These are phyloP conservation scores for Metschnikowia amazonensis DNA, from an alignment of 805 yeast genomes.

Conservation along the genomic window DNA sequence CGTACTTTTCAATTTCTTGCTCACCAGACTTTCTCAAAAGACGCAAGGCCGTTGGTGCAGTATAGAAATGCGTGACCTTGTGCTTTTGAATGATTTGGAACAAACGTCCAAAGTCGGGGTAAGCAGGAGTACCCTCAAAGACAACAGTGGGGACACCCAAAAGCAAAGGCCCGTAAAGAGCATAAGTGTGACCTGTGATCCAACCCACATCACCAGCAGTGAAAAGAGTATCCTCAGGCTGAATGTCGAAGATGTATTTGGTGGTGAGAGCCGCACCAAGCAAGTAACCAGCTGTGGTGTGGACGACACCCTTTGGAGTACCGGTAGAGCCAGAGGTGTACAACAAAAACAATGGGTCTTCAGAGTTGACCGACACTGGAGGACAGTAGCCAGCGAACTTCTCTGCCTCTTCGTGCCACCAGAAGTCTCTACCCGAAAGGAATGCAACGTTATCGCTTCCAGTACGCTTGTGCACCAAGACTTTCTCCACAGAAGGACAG, in stretches of 20 bases:
- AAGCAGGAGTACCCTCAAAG: constrained; percentile 85
- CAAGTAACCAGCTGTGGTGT: constrained; percentile 75
- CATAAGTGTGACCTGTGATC: constrained; percentile 88
- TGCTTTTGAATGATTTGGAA: constrained; percentile 74
- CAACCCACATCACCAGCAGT: constrained; percentile 92
- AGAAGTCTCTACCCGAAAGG: constrained; percentile 59
- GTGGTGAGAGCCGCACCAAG: constrained; percentile 71
- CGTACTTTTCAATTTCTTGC: constrained; percentile 54
- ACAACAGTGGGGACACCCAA: constrained; percentile 77
- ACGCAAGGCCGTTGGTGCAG: constrained; percentile 82
- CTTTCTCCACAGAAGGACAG: constrained; percentile 65
- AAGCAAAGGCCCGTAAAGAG: constrained; percentile 73
- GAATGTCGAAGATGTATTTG: constrained; percentile 73
- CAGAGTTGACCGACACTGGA: constrained; percentile 73
- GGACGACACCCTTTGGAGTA: constrained; percentile 83
- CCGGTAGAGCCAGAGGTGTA: constrained; percentile 89
- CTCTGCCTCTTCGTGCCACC: constrained; percentile 70
- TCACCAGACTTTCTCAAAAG: constrained; percentile 73
- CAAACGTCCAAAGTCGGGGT: constrained; percentile 74
- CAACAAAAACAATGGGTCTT: constrained; percentile 75
- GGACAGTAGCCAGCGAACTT: constrained; percentile 68
- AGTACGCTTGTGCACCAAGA: constrained; percentile 71
- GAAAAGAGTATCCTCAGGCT: constrained; percentile 68
- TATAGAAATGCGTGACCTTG: constrained; percentile 74
- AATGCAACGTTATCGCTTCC: constrained; percentile 53